Conservation (phyloP, 2,329 filamentous ascomycete genomes). For the Stagonosporopsis rhizophila region DNA sequence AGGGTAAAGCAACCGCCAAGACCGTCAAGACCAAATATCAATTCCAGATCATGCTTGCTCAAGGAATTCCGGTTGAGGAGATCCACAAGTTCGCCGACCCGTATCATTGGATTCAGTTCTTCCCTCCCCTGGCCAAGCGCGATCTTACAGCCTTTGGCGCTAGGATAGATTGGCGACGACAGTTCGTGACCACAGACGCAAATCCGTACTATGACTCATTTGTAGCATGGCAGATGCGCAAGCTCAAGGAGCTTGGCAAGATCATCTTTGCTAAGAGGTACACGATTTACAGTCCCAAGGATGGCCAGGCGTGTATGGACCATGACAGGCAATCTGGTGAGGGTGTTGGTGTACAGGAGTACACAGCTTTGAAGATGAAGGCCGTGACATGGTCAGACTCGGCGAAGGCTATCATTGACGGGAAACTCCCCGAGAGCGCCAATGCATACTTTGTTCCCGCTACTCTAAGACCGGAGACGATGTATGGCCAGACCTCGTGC, state of each 20-base stretch:
- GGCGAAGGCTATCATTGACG: conserved; percentile 73
- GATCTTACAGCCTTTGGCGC: conserved; percentile 86
- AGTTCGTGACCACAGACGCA: conserved; percentile 92
- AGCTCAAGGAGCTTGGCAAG: conserved; percentile 85
- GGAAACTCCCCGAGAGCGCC: conserved; percentile 78
- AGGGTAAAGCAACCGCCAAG: conserved; percentile 85
- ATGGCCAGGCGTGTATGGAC: conserved; percentile 86
- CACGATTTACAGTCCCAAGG: conserved; percentile 87
- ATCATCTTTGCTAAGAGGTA: conserved; percentile 94
- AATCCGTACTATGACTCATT: conserved; percentile 98
- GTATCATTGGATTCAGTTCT: conserved; percentile 90
- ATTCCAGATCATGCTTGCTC: conserved; percentile 91
- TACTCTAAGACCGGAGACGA: conserved; percentile 92
- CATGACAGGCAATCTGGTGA: conserved; percentile 84
- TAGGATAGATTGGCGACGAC: conserved; percentile 90
- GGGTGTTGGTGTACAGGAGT: conserved; percentile 86
- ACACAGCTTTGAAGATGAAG: conserved; percentile 89
- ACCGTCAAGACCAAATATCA: conserved; percentile 94
- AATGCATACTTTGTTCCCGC: conserved; percentile 91
- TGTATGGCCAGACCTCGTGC: conserved; percentile 97
- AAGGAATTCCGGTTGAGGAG: conserved; percentile 85
- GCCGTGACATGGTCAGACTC: conserved; percentile 87
- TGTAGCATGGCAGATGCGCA: conserved; percentile 96
- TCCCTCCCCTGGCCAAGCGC: conserved; percentile 79
- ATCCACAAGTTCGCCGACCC: conserved; percentile 94